phyloP scores from a whole-genome alignment of 768 basidiomycete genomes.

The Rhizopogon vinicolor region DNA sequence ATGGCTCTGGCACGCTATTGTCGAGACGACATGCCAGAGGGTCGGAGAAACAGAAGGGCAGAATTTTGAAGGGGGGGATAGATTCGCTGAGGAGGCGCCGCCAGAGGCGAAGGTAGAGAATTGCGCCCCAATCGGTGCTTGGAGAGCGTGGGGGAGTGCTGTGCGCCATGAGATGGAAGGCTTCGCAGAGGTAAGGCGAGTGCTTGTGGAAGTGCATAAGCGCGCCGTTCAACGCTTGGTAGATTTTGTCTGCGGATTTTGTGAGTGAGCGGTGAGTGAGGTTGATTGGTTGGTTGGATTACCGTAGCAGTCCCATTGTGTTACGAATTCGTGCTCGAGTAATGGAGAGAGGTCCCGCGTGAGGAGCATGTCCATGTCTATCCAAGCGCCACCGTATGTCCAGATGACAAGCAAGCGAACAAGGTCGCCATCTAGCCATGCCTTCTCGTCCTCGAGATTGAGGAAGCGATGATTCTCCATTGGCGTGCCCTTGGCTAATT shows the following conservation, averaged over 20 bases:
- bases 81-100: constrained; percentile 71
- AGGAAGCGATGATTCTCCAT: constrained; percentile 63
- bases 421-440: constrained; percentile 95
- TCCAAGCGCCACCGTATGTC: constrained; percentile 90
- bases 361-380: constrained; percentile 95
- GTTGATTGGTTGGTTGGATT: constrained; percentile 2
- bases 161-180: constrained; percentile 84
- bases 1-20: constrained; percentile 91
- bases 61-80: constrained; percentile 83
- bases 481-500: constrained; percentile 70
- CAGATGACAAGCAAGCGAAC: constrained; percentile 84
- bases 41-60: constrained; percentile 95
- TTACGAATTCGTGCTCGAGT: constrained; percentile 92
- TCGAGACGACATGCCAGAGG: constrained; percentile 86
- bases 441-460: constrained; percentile 63
- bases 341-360: constrained; percentile 84
- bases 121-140: constrained; percentile 91
- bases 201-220: constrained; percentile 87
- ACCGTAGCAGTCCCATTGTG: constrained; percentile 99
- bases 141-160: constrained; percentile 69
- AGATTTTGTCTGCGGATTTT: constrained; percentile 54
- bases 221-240: constrained; percentile 85
- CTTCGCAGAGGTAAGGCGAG: constrained; percentile 96
- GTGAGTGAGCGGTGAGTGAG: not conserved
- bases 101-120: constrained; percentile 88